These are phyloP conservation scores for Lonicera japonica DNA, from an alignment of 129 eudicot species.

Conservation along the genomic window DNA sequence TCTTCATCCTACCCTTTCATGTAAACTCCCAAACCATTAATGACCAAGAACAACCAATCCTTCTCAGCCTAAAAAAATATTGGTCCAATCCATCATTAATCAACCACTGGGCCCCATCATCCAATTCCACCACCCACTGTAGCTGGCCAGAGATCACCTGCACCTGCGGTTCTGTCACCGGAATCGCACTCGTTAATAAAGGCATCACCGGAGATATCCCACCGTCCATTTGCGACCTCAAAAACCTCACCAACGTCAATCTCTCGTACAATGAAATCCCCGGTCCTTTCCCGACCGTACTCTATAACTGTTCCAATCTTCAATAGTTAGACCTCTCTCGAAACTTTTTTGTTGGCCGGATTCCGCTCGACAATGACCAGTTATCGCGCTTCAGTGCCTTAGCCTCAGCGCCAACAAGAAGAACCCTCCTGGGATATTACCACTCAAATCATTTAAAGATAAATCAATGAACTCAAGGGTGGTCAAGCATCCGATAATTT, in stretches of 20 bases:
- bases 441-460: constrained; percentile 38
- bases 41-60: constrained; percentile 37
- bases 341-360: constrained; percentile 43
- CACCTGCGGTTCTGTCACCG: constrained; percentile 28
- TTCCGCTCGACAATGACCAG: no score
- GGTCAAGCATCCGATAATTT: no score
- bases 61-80: constrained; percentile 40
- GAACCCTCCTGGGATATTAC: constrained; percentile 50
- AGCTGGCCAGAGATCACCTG: constrained; percentile 70
- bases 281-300: constrained; percentile 42
- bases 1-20: constrained; percentile 26
- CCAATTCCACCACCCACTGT: constrained; percentile 28
- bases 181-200: constrained; percentile 13
- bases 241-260: constrained; percentile 45
- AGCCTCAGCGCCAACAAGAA: no score
- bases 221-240: constrained; percentile 54
- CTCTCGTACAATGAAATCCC: constrained; percentile 31
- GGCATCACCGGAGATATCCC: constrained; percentile 40
- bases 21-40: constrained; percentile 37
- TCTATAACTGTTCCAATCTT: constrained; percentile 62
- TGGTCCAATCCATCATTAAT: constrained; percentile 44
- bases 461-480: constrained; percentile 51
- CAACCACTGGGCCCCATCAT: constrained; percentile 52
- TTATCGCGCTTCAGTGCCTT: no score
- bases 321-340: constrained; percentile 50